phyloP scores from a whole-genome alignment of 1,139 yeast genomes.

The Pichia sp. region DNA sequence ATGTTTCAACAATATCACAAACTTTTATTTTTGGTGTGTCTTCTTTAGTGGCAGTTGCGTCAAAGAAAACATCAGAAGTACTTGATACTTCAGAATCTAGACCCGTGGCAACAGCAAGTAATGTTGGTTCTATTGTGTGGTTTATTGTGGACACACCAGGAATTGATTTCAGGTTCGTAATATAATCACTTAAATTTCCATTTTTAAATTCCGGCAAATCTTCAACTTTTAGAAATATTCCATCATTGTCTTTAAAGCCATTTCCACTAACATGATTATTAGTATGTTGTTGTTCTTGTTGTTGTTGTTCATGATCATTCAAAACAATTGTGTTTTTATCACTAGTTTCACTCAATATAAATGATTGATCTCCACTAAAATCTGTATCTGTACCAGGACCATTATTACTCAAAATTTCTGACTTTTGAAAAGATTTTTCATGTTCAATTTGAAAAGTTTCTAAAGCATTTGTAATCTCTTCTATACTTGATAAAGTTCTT shows the following conservation, averaged over 20 bases:
- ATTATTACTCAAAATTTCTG: neutral
- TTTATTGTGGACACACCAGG: neutral
- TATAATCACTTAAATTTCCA: conserved; percentile 11
- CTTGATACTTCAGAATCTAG: conserved; percentile 11
- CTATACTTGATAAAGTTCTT: conserved; percentile 18
- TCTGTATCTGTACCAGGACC: neutral
- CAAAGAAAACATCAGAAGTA: conserved; percentile 17
- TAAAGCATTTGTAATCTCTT: conserved; percentile 16
- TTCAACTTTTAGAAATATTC: conserved; percentile 8
- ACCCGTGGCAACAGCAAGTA: neutral
- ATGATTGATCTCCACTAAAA: neutral
- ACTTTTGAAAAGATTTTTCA: conserved; percentile 4
- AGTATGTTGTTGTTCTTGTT: too few relatives aligned
- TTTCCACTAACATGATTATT: neutral
- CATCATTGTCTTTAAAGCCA: neutral
- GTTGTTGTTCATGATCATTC: neutral
- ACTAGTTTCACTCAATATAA: neutral
- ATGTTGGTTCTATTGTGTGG: neutral
- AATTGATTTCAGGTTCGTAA: conserved; percentile 7
- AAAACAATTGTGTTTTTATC: neutral
- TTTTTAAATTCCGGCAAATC: conserved; percentile 12
- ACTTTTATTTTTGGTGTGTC: neutral
- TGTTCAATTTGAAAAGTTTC: conserved; percentile 14
- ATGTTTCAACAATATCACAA: neutral
- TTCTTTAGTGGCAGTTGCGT: conserved; percentile 6